These are phyloP conservation scores for Penicillium atrosanguineum DNA, from an alignment of 495 filamentous ascomycete species.

Conservation along the genomic window DNA sequence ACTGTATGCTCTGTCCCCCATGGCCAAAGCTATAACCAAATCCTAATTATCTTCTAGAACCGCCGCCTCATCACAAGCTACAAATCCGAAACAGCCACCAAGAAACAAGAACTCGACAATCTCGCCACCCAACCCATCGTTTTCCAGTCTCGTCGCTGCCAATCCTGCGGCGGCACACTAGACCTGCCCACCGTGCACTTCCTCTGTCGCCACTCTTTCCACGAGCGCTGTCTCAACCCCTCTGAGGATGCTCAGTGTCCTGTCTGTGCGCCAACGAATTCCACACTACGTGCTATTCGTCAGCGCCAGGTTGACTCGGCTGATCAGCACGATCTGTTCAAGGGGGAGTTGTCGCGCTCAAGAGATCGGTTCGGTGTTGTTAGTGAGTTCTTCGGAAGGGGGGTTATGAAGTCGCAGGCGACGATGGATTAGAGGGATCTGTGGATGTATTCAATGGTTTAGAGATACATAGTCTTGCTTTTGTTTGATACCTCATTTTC, in stretches of 20 bases:
- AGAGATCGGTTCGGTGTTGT: slow-evolving; percentile 84
- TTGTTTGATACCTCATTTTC: slow-evolving; percentile 16
- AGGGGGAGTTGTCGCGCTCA: slow-evolving; percentile 72
- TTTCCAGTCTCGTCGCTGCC: slow-evolving; percentile 88
- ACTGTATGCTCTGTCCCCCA: slow-evolving; percentile 36
- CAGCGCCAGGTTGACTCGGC: slow-evolving; percentile 84
- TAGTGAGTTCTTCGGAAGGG: slow-evolving; percentile 90
- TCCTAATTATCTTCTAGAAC: slow-evolving; percentile 52
- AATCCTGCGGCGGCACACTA: slow-evolving; percentile 68
- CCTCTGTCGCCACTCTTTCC: slow-evolving; percentile 93
- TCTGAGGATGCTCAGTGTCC: slow-evolving; percentile 77
- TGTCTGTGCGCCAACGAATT: slow-evolving; percentile 75
- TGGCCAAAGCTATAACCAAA: neutral
- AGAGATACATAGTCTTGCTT: neutral
- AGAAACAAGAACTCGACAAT: slow-evolving; percentile 72
- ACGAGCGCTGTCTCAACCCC: slow-evolving; percentile 76
- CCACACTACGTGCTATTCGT: slow-evolving; percentile 80
- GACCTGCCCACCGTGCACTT: slow-evolving; percentile 93
- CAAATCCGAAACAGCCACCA: slow-evolving; percentile 77
- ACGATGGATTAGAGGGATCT: slow-evolving; percentile 32
- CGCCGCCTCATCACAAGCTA: slow-evolving; percentile 80
- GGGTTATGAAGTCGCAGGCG: slow-evolving; percentile 67
- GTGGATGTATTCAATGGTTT: neutral
- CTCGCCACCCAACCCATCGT: slow-evolving; percentile 74
- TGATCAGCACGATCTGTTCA: slow-evolving; percentile 87